These are phyloP conservation scores for Ottelia alismoides DNA, from an alignment of 106 monocot genomes.

Conservation along the genomic window DNA sequence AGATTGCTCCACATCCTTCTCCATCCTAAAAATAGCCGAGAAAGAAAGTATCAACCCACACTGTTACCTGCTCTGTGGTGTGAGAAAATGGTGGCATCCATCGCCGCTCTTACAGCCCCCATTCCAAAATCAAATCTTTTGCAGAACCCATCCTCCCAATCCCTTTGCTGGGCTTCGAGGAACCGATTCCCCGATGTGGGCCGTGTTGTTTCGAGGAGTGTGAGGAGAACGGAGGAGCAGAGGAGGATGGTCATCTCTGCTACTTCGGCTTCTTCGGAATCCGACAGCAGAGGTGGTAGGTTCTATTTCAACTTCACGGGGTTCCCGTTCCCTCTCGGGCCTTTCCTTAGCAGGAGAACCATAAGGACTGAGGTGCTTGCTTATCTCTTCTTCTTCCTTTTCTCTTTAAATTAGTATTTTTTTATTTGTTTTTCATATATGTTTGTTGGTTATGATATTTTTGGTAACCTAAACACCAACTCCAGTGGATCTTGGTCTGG, in stretches of 20 bases:
- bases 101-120: too few relatives aligned
- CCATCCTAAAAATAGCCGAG: too few relatives aligned
- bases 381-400: too few relatives aligned
- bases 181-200: slow-evolving; percentile 6
- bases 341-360: slow-evolving; percentile 57
- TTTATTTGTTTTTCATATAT: too few relatives aligned
- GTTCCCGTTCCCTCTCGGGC: slow-evolving; percentile 73
- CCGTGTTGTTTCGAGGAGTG: too few relatives aligned
- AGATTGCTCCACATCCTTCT: too few relatives aligned
- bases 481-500: too few relatives aligned
- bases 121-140: slow-evolving; percentile 11
- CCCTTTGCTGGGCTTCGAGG: slow-evolving; percentile 13
- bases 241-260: slow-evolving; percentile 5
- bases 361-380: slow-evolving; percentile 69
- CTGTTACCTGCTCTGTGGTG: too few relatives aligned
- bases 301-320: slow-evolving; percentile 81
- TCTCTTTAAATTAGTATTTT: neutral
- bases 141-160: slow-evolving; percentile 8
- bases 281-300: slow-evolving; percentile 21
- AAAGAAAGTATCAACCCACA: too few relatives aligned
- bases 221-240: slow-evolving; percentile 5
- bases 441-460: too few relatives aligned
- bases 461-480: too few relatives aligned
- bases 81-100: slow-evolving; percentile 24
- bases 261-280: slow-evolving; percentile 24